Percentiles rank a stretch among this genome's conserved stretches.
Conservation (phyloP, 257 asterid species). For the Solanum etuberosum region DNA sequence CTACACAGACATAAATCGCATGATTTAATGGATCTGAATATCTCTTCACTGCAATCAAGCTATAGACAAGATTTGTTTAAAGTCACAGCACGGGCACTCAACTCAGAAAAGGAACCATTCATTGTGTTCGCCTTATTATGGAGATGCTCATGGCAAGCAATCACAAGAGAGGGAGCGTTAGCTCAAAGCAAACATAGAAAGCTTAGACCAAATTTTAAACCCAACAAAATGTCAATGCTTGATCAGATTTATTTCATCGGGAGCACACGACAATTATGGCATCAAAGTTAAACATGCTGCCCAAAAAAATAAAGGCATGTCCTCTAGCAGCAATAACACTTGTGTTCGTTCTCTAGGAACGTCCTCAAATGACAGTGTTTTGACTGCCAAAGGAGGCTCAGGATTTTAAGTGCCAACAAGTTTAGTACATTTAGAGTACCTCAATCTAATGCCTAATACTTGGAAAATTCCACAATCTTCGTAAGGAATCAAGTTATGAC, state of each 20-base stretch:
- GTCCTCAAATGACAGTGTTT: neutral
- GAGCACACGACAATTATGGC: neutral
- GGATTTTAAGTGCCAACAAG: neutral
- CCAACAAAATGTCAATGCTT: neutral
- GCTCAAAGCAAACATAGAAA: neutral
- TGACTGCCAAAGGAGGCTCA: neutral
- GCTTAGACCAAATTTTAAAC: neutral
- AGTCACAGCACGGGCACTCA: neutral
- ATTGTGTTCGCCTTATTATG: neutral
- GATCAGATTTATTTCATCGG: neutral
- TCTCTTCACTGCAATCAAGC: neutral
- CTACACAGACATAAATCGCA: neutral
- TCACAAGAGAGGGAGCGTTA: neutral
- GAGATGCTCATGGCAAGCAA: neutral
- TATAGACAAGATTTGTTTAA: neutral
- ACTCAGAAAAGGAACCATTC: neutral
- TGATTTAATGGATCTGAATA: neutral
- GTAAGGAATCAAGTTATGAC: neutral
- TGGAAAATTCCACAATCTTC: neutral
- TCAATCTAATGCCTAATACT: neutral
- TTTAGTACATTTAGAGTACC: neutral
- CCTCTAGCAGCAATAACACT: neutral
- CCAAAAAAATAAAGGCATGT: neutral
- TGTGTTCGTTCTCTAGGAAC: neutral
- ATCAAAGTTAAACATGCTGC: neutral